These are phyloP conservation scores for Desmodesmus armatus DNA, from an alignment of 139 green algal species.

Conservation along the genomic window DNA sequence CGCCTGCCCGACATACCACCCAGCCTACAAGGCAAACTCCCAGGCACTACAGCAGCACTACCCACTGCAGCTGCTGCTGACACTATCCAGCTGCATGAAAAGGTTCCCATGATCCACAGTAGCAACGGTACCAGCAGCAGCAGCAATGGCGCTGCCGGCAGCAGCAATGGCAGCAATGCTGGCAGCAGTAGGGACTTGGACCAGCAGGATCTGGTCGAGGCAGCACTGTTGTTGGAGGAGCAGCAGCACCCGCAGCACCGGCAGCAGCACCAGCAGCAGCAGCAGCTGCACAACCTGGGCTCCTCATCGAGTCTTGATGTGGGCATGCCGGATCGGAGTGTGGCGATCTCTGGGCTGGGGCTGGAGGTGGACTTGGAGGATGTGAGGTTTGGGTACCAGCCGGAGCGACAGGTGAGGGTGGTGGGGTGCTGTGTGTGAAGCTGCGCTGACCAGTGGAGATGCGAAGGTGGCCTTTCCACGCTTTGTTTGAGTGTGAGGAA, in stretches of 20 bases:
- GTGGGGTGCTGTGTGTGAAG: constrained; percentile 52
- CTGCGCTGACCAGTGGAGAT: no score
- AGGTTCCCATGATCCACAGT: not conserved
- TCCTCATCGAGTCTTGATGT: not conserved
- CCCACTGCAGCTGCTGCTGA: not conserved
- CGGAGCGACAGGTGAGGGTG: constrained; percentile 61
- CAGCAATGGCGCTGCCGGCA: not conserved
- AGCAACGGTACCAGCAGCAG: constrained; percentile 24
- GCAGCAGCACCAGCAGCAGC: constrained; percentile 31
- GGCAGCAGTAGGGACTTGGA: not conserved
- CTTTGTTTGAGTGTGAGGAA: no score
- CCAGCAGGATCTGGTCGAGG: constrained; percentile 8
- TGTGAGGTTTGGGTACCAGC: constrained; percentile 79
- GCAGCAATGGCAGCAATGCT: constrained; percentile 1
- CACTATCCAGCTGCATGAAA: not conserved
- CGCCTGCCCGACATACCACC: constrained; percentile 44
- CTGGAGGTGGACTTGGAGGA: constrained; percentile 72
- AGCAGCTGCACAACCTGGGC: constrained; percentile 20
- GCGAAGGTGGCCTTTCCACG: no score
- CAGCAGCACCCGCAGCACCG: constrained; percentile 42
- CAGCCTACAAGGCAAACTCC: constrained; percentile 2
- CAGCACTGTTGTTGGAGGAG: constrained; percentile 10
- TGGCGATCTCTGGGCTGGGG: constrained; percentile 33
- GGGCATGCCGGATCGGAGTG: not conserved
- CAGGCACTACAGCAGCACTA: constrained; percentile 27